These are phyloP conservation scores for Ogataea hybrid DNA, from an alignment of 1,139 yeast genomes.

Conservation along the genomic window DNA sequence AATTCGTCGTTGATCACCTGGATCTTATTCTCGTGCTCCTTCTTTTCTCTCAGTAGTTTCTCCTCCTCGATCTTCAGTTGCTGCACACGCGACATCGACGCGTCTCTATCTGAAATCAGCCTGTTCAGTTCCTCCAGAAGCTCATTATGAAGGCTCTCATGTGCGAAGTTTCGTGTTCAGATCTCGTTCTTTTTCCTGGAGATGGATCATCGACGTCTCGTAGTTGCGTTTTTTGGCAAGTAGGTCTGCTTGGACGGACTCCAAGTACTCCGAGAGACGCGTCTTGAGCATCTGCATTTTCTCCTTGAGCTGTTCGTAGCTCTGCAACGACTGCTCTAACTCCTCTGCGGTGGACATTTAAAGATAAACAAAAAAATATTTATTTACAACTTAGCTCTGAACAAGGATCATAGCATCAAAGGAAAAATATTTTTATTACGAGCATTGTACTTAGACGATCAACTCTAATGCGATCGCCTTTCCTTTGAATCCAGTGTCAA, in stretches of 20 bases:
- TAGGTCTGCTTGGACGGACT: constrained; percentile 18
- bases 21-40: constrained; percentile 22
- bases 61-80: constrained; percentile 29
- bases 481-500: no score
- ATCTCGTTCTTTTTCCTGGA: constrained; percentile 21
- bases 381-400: background rate
- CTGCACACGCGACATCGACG: constrained; percentile 26
- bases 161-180: constrained; percentile 14
- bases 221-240: constrained; percentile 22
- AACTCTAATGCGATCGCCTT: no score
- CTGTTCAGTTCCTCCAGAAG: constrained; percentile 19
- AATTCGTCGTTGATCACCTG: constrained; percentile 23
- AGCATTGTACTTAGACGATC: no score
- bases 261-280: constrained; percentile 13
- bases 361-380: constrained; percentile 6
- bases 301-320: constrained; percentile 23
- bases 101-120: constrained; percentile 25
- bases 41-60: constrained; percentile 22
- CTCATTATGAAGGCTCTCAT: constrained; percentile 18
- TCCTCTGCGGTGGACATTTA: constrained; percentile 13
- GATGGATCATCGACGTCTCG: constrained; percentile 21
- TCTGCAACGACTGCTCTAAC: constrained; percentile 19
- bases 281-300: constrained; percentile 25
- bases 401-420: no score
- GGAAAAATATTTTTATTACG: no score